Base-by-base conservation (phyloP, 202 grass and related monocot species). In the Cymbopogon flexuosus region DNA sequence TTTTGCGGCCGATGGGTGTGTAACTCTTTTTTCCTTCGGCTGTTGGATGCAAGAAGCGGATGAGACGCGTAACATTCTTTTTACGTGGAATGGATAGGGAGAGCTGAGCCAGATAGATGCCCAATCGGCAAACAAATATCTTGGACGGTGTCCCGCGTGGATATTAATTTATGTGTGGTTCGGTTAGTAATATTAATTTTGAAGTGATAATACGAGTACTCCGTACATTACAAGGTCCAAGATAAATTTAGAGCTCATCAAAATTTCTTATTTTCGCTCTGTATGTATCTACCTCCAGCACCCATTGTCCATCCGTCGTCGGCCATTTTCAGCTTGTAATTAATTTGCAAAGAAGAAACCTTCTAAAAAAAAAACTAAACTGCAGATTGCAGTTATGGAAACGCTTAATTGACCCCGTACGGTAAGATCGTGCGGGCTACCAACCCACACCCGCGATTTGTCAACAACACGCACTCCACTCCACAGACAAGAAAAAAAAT, bases 1-100 rank as follows among this genome's bases (percentile, higher is more conserved):
- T 79, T 72, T 35, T 56, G 77, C 19, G 46, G 42, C 5, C 0
- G 27, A 27, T 27, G 27, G 27, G 27, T 27, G 27, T 27, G 27
- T 27, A 27, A 27, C 27, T 27, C 27, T 27, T 27, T 27, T 27
- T 27, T 27, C 27, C 27, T 27, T 27, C 27, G 27, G 27, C 27
- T 66, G 8, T 56, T 6, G n/a, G 27, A 45, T 72, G 14, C 51
- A 14, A 40, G 37, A 40, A 40, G 37, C 31, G 59, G 31, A 24
- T 2, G 34, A 34, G 31, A 70, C 43, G 72, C 16, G 46, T 35
- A 45, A 56, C 12, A 81, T 81, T 70, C 64, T 39, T 86, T 76
- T 27, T 27, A 68, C 84, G 52, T 16, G 33, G 34, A 22, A 7
- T 54, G 18, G 49, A 51, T 64, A 13, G 16, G 67, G 35, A 79